A percentile compares a stretch with the other conserved stretches of the same genome.
These are phyloP conservation scores for Immersiporthe knoxdaviesiana DNA, from an alignment of 2,329 filamentous ascomycete genomes.

Conservation along the genomic window DNA sequence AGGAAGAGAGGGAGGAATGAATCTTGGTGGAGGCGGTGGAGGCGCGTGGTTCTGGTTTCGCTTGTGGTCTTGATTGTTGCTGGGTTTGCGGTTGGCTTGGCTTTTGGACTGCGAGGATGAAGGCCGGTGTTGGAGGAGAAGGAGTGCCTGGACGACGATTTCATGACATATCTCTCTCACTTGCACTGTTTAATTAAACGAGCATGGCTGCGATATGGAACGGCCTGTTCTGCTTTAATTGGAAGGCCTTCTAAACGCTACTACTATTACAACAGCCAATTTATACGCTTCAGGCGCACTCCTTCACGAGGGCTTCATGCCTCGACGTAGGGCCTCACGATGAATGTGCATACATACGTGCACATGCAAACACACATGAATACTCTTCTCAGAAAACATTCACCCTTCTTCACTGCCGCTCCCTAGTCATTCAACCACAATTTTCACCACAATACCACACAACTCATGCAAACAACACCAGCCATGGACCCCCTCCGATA, in stretches of 20 bases:
- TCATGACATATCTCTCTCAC: not conserved
- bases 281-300: not conserved
- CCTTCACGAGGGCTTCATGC: not conserved
- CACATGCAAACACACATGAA: not conserved
- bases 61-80: not conserved
- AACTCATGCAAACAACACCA: not conserved
- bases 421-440: not conserved
- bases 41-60: not conserved
- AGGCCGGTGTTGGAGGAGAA: no score
- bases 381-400: not conserved
- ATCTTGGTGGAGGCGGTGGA: conserved; percentile 12
- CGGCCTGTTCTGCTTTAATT: not conserved
- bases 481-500: not conserved
- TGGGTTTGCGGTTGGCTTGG: conserved; percentile 10
- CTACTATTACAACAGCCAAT: not conserved
- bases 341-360: not conserved
- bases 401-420: not conserved
- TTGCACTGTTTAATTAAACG: no score
- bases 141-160: not conserved
- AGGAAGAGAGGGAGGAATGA: not conserved
- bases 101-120: not conserved
- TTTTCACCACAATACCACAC: not conserved
- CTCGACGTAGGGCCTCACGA: not conserved
- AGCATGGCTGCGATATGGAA: not conserved
- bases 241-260: not conserved